Base-by-base conservation (phyloP, 148 eudicot genomes). In the Vaccinium vitisidaea region DNA sequence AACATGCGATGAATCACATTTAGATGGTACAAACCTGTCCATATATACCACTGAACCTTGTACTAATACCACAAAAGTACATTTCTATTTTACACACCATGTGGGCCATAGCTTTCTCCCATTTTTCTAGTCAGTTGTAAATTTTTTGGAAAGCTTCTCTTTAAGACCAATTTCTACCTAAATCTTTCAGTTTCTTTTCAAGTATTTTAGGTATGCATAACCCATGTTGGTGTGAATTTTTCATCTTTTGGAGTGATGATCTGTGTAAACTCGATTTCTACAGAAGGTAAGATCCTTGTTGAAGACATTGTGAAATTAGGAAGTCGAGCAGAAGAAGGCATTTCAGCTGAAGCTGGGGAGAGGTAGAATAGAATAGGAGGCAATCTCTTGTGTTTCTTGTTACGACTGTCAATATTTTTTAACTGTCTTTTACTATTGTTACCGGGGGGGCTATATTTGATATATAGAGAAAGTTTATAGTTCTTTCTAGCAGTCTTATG, bases 201-300 rank as follows among this genome's bases (percentile, higher is more conserved):
- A 56, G 56, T 13, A 9, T 2, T 14, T 76, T 13, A 14, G 46
- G 32, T 65, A 69, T 5, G 46, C 46, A 43, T 43, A 43, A 4
- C 49, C 48, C 23, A 8, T 59, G n/a, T 6, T 70, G 30, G 43
- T 13, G 39, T 30, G 65, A 84, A 53, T n/a, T 27, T 21, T 25
- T 59, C 14, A 12, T 71, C 50, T 73, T 58, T 19, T 27, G 6
- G 27, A 49, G 43, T 58, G 19, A 1, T 30, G n/a, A 14, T 49
- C 52, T 56, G 39, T 12, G 36, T 49, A 81, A 39, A 75, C 58
- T 73, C 25, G 15, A 13, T 81, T 70, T 80, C 4, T 85, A 50
- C 93, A 93, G 98, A 93, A 80, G 98, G 98, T 63, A 94, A 94
- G 89, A 94, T 94, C 82, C 92, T 90, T 61, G 98, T 93, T 18